These are phyloP conservation scores for Massariosphaeria phaeospora DNA, from an alignment of 495 filamentous ascomycete species.

Conservation along the genomic window DNA sequence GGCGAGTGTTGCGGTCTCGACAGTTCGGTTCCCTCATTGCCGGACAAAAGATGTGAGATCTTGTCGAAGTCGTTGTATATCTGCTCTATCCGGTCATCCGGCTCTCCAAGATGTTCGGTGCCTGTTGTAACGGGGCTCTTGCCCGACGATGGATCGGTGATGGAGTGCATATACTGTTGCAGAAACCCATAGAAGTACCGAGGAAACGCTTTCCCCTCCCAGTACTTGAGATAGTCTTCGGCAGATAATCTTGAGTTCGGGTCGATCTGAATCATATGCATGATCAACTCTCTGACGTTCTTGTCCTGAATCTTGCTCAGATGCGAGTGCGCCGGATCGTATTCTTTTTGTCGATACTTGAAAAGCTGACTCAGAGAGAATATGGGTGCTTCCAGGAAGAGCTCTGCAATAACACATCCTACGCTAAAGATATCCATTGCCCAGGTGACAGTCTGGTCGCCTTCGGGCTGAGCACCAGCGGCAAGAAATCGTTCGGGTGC, in stretches of 20 bases:
- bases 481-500: constrained; percentile 88
- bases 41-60: constrained; percentile 80
- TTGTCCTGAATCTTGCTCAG: constrained; percentile 82
- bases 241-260: constrained; percentile 88
- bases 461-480: constrained; percentile 54
- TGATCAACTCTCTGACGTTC: constrained; percentile 79
- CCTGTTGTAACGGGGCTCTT: constrained; percentile 59
- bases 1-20: constrained; percentile 27
- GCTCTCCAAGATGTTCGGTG: constrained; percentile 65
- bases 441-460: constrained; percentile 69
- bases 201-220: constrained; percentile 85
- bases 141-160: constrained; percentile 88
- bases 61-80: constrained; percentile 96
- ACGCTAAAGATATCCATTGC: constrained; percentile 99
- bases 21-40: constrained; percentile 47
- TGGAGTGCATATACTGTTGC: constrained; percentile 92
- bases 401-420: constrained; percentile 94
- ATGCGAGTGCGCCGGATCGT: constrained; percentile 75
- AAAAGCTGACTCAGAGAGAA: constrained; percentile 91
- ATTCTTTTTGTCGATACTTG: constrained; percentile 87
- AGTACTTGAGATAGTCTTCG: constrained; percentile 90
- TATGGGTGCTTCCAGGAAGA: constrained; percentile 92
- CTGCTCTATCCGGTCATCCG: constrained; percentile 89
- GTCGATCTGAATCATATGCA: constrained; percentile 92
- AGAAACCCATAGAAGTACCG: constrained; percentile 95